Percentiles rank a stretch among this genome's conserved stretches.
Evolutionary conservation across 441 rosid genomes (phyloP).

Genomic region (Euphorbia corollata): DNA sequence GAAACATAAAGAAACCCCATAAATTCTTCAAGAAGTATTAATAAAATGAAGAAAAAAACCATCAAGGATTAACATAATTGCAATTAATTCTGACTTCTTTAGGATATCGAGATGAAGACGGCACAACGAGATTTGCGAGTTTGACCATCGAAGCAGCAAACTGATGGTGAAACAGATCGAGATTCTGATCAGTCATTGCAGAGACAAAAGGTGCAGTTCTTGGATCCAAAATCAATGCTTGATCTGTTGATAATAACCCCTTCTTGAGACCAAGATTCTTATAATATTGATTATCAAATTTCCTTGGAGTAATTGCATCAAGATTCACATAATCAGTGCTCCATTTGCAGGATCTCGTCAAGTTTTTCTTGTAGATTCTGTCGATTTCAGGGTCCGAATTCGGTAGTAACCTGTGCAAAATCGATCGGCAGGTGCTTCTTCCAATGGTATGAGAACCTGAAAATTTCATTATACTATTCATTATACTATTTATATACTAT

Average conservation of each 20-base stretch:
- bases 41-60: no score
- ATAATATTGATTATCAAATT: constrained; percentile 32
- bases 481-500: no score
- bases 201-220: constrained; percentile 32
- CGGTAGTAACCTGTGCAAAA: constrained; percentile 31
- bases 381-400: constrained; percentile 31
- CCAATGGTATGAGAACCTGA: constrained; percentile 48
- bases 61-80: constrained; percentile 23
- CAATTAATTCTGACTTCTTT: constrained; percentile 39
- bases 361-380: constrained; percentile 19
- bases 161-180: constrained; percentile 28
- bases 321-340: constrained; percentile 25
- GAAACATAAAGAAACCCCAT: neutral
- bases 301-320: constrained; percentile 35
- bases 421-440: constrained; percentile 29
- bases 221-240: constrained; percentile 28
- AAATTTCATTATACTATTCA: neutral
- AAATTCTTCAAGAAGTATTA: neutral
- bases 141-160: constrained; percentile 45
- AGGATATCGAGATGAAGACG: constrained; percentile 14
- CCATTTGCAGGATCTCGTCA: constrained; percentile 28
- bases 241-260: constrained; percentile 39
- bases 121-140: constrained; percentile 36
- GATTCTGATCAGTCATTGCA: constrained; percentile 27
- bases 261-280: constrained; percentile 32